A percentile compares a stretch with the other conserved stretches of the same genome.
Evolutionary conservation across 352 stramenopile genomes (phyloP).

Genomic region (Peronospora destructor): DNA sequence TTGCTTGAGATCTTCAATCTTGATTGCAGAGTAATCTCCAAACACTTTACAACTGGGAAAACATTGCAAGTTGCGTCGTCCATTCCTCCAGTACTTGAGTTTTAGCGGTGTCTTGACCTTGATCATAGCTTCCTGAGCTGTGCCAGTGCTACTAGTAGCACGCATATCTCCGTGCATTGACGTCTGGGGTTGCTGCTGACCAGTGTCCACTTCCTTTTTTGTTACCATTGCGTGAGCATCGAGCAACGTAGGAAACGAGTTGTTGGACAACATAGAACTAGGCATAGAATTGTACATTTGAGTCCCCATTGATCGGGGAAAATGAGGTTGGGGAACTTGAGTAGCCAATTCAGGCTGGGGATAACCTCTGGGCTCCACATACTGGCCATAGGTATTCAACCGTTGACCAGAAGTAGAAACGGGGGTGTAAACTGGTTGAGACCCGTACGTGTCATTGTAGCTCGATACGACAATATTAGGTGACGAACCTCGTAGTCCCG

Average conservation of each 20-base stretch:
- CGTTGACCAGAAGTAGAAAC: conserved; percentile 9
- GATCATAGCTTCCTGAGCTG: conserved; percentile 75
- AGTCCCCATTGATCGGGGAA: conserved; percentile 23
- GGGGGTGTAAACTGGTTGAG: conserved; percentile 24
- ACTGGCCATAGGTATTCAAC: conserved; percentile 23
- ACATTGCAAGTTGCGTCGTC: conserved; percentile 85
- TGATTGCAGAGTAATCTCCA: conserved; percentile 85
- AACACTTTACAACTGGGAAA: conserved; percentile 87
- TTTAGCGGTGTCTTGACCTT: conserved; percentile 83
- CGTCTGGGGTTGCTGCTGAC: conserved; percentile 19
- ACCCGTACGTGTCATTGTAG: conserved; percentile 35
- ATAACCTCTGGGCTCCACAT: conserved; percentile 18
- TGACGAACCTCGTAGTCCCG: conserved; percentile 1
- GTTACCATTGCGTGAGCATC: conserved; percentile 25
- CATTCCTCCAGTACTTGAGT: conserved; percentile 87
- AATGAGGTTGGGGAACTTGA: conserved; percentile 21
- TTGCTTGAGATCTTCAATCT: conserved; percentile 85
- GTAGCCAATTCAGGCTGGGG: conserved; percentile 27
- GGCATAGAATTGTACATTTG: conserved; percentile 31
- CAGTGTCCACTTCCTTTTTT: conserved; percentile 37
- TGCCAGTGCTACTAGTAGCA: conserved; percentile 18
- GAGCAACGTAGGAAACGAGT: conserved; percentile 56
- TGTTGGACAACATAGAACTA: conserved; percentile 24
- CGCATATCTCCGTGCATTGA: conserved; percentile 10
- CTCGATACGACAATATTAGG: conserved; percentile 10